Percentiles rank a stretch among this genome's conserved stretches.
Evolutionary conservation across 23 red algal species (phyloP).

Genomic region (Gracilaria domingensis): DNA sequence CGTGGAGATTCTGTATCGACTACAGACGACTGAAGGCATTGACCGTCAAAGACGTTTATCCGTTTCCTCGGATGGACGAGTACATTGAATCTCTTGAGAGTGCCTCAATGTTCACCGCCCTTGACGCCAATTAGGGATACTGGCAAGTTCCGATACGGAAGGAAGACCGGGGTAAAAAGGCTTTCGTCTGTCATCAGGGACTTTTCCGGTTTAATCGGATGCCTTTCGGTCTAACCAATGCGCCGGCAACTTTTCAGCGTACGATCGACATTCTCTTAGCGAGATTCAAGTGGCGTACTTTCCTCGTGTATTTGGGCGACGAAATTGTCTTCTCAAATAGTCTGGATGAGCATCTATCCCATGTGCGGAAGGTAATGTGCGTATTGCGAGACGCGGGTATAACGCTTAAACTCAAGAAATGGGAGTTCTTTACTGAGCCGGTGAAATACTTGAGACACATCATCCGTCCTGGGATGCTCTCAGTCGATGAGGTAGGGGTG

Average conservation of each 20-base stretch:
- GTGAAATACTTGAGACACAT: slow-evolving; percentile 42
- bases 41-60: slow-evolving; percentile 44
- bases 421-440: slow-evolving; percentile 7
- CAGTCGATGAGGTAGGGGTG: slow-evolving; percentile 9
- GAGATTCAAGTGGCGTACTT: slow-evolving; percentile 29
- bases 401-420: slow-evolving; percentile 44
- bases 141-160: slow-evolving; percentile 38
- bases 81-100: slow-evolving; percentile 24
- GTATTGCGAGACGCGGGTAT: slow-evolving; percentile 21
- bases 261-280: slow-evolving; percentile 37
- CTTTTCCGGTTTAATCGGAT: slow-evolving; percentile 5
- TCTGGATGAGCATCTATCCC: slow-evolving; percentile 30
- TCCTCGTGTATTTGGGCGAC: slow-evolving; percentile 48
- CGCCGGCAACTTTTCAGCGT: slow-evolving; percentile 54
- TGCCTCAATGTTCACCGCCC: slow-evolving; percentile 28
- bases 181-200: slow-evolving; percentile 23
- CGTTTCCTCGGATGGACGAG: slow-evolving; percentile 34
- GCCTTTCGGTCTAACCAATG: slow-evolving; percentile 56
- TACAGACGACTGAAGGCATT: slow-evolving; percentile 32
- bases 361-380: slow-evolving; percentile 20
- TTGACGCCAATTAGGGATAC: slow-evolving; percentile 35
- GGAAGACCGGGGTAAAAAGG: not conserved
- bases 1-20: slow-evolving; percentile 27
- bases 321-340: slow-evolving; percentile 38
- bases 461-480: slow-evolving; percentile 10